Conservation (phyloP, 768 basidiomycete genomes). For the Lactarius deliciosus region DNA sequence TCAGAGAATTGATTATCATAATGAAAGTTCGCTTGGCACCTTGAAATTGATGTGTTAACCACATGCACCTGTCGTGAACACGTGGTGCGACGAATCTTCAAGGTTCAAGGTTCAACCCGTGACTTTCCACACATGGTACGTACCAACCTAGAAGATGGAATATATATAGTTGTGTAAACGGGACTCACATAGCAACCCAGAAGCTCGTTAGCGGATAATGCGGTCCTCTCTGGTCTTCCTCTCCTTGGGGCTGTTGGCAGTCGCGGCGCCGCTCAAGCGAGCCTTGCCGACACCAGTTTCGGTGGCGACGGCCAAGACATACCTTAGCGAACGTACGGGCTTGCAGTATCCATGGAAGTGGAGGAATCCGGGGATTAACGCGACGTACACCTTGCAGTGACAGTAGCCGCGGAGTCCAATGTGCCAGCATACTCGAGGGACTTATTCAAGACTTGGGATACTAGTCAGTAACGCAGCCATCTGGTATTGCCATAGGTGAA, state of each 20-base stretch:
- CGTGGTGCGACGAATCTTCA: not conserved
- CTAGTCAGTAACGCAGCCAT: slow-evolving; percentile 38
- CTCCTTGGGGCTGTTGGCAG: not conserved
- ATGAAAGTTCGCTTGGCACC: not conserved
- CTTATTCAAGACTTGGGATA: slow-evolving; percentile 51
- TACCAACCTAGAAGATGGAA: not conserved
- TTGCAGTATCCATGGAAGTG: not conserved
- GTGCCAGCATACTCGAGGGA: slow-evolving; percentile 42
- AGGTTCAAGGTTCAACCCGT: not conserved
- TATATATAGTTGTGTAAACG: not conserved
- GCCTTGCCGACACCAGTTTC: slow-evolving; percentile 31
- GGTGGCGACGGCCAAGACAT: slow-evolving; percentile 30
- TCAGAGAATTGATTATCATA: not conserved
- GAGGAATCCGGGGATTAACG: not conserved
- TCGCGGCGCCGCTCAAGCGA: slow-evolving; percentile 3
- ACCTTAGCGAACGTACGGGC: slow-evolving; percentile 31
- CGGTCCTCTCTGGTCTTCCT: not conserved
- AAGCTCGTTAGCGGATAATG: not conserved
- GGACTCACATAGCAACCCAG: not conserved
- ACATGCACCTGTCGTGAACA: slow-evolving; percentile 4
- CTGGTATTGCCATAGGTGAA: not conserved
- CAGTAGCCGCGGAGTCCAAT: slow-evolving; percentile 45
- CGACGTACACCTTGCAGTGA: slow-evolving; percentile 30
- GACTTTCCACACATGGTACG: not conserved
- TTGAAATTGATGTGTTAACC: not conserved